Evolutionary conservation across 2,329 filamentous ascomycete genomes (phyloP), one percentile per base, ranked within the genome.

Genomic region (Alternaria incomplexa): DNA sequence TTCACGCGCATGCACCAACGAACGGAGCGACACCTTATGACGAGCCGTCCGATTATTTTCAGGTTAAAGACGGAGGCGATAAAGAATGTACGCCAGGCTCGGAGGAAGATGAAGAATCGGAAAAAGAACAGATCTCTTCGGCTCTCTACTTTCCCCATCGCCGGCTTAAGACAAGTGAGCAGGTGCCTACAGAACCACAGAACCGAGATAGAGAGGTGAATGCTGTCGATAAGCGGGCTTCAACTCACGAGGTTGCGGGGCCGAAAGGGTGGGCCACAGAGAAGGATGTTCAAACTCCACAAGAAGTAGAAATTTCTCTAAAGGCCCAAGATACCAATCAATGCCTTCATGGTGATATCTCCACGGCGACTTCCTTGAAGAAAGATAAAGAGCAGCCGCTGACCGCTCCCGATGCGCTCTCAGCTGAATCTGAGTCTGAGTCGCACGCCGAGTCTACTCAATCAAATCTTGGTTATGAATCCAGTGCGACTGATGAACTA

Each of bases 121-220:
- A 92, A 61, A 89, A 92, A 76, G 92, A 96, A 78, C 92, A 95
- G 79, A 93, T 96, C 65, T 93, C 91, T n/a, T 95, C 91, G 30
- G 92, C 92, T 23, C 85, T 93, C 44, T 96, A 96, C 76, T 85
- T 93, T 51, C 92, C 92, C 45, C 92, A 95, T 81, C 89, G 92
- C 71, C 84, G 86, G 63, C 76, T 85, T 48, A 79, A 76, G 58
- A 67, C 80, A 26, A 74, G 81, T 10, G 81, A 84, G 46, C 79
- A 80, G 52, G 63, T 63, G 44, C 60, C 70, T 40, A 52, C 64
- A 50, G 69, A 73, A 65, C 58, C 72, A 56, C 63, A 71, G n/a
- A 55, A 61, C 52, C 70, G 69, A 58, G 72, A 71, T 55, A 63
- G 66, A 62, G 76, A 77, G 62, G 58, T 71, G 48, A 67, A 73